These are phyloP conservation scores for Geum urbanum DNA, from an alignment of 306 rosid species.

Conservation along the genomic window DNA sequence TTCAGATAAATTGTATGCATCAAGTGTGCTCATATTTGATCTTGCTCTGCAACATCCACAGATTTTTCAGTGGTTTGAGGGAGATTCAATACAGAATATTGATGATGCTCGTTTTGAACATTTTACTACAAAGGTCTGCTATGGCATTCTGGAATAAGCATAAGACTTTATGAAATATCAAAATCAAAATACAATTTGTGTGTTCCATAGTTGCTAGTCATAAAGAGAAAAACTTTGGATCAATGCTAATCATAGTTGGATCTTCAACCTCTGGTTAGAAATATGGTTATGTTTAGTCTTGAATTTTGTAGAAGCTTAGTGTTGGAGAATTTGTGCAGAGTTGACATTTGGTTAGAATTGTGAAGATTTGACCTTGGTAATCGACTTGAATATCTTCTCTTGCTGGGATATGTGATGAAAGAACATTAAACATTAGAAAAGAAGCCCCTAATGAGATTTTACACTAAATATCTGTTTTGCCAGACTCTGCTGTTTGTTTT, in stretches of 20 bases:
- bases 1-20: too few relatives aligned
- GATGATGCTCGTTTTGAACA: constrained; percentile 85
- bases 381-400: background rate
- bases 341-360: background rate
- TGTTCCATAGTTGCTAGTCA: background rate
- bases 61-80: constrained; percentile 66
- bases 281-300: background rate
- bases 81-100: constrained; percentile 56
- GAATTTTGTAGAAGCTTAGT: background rate
- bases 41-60: constrained; percentile 33
- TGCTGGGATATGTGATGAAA: background rate
- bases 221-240: background rate
- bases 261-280: background rate
- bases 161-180: background rate
- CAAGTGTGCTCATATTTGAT: constrained; percentile 11
- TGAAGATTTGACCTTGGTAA: background rate
- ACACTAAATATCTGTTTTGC: background rate
- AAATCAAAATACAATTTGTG: background rate
- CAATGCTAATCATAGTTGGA: too few relatives aligned
- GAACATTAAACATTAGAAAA: background rate
- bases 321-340: too few relatives aligned
- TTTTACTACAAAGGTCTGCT: constrained; percentile 66
- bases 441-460: background rate
- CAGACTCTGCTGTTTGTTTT: background rate
- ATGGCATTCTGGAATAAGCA: background rate